Base-by-base conservation (phyloP, 2,329 filamentous ascomycete genomes). In the Alternaria gaisen region DNA sequence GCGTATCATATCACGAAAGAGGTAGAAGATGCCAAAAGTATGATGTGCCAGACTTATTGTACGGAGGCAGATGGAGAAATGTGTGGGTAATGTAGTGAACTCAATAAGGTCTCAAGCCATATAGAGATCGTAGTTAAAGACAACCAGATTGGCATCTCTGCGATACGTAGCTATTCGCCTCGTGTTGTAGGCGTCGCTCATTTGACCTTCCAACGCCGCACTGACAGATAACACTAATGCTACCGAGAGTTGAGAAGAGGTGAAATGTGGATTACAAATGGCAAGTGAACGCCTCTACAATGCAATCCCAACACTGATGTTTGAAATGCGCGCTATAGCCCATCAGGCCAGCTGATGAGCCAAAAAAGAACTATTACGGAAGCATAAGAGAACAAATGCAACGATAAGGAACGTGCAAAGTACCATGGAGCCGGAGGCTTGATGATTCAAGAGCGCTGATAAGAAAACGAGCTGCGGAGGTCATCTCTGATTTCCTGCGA, bases 391-490 rank as follows among this genome's bases (percentile, higher is more conserved):
- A 58, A 65, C 46, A 20, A 53, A 57, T 40, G 41, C 53, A 62
- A 40, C 30, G 18, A 53, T 43, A 63, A 58, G 41, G 53, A 47
- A 57, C 32, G 44, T 42, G 14, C 24, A 26, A 42, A 9, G 20
- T 38, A 50, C 38, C 30, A 41, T 14, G 50, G 3, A 34, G 5
- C 30, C 14, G 20, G 34, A 32, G 18, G 14, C 40, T 26, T 18
- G 11, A 38, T 3, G 11, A 24, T 5, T 65, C 53, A 64, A 26
- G 61, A 62, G 41, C 65, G 60, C 42, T 61, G 65, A 57, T 68
- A 67, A 48, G 70, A 66, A 55, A 62, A 60, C 18, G 65, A 65
- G 18, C 60, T 58, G 22, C 65, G 63, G 18, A 66, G 38, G 26
- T 64, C 66, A 52, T 57, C 32, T 28, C 61, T 56, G 22, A 66